A percentile compares a stretch with the other conserved stretches of the same genome.
Evolutionary conservation across 2,329 filamentous ascomycete species (phyloP).

Genomic region (Cercospora berteroae): DNA sequence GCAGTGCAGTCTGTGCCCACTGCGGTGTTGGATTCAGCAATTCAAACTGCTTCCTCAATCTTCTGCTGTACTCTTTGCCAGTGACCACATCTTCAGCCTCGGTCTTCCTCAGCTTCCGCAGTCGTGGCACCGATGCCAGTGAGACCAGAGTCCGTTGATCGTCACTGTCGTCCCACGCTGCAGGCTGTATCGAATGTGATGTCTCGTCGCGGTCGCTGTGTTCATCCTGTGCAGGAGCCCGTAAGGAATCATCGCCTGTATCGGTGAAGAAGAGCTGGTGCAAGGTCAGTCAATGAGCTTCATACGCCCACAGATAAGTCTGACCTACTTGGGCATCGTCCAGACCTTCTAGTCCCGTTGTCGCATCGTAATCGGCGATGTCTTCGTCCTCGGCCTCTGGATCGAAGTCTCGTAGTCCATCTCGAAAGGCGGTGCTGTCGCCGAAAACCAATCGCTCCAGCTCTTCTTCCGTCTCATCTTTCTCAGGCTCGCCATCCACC

Average conservation of each 20-base stretch:
- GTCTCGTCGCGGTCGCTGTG: slow-evolving; percentile 42
- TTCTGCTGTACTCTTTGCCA: slow-evolving; percentile 78
- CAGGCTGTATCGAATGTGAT: slow-evolving; percentile 44
- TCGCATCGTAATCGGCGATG: slow-evolving; percentile 43
- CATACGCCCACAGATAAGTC: slow-evolving; percentile 4
- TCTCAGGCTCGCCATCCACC: slow-evolving; percentile 31
- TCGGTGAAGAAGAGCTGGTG: slow-evolving; percentile 76
- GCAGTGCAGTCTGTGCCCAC: slow-evolving; percentile 55
- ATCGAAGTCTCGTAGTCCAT: slow-evolving; percentile 63
- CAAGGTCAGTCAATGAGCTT: slow-evolving; percentile 22
- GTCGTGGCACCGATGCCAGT: slow-evolving; percentile 67
- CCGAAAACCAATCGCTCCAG: slow-evolving; percentile 81
- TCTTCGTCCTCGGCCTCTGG: slow-evolving; percentile 45
- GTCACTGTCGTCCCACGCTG: slow-evolving; percentile 92
- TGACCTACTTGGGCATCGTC: slow-evolving; percentile 68
- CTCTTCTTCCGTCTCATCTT: slow-evolving; percentile 36
- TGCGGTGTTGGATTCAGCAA: slow-evolving; percentile 60
- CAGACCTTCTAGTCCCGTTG: slow-evolving; percentile 56
- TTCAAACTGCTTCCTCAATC: slow-evolving; percentile 71
- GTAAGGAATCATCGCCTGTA: slow-evolving; percentile 50
- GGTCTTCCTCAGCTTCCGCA: slow-evolving; percentile 78
- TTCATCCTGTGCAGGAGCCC: slow-evolving; percentile 44
- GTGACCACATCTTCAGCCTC: slow-evolving; percentile 83
- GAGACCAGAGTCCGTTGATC: slow-evolving; percentile 86
- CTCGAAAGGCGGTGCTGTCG: slow-evolving; percentile 76